Conservation (phyloP, 805 yeast species). For the Sugiyamaella qingdaonensis region DNA sequence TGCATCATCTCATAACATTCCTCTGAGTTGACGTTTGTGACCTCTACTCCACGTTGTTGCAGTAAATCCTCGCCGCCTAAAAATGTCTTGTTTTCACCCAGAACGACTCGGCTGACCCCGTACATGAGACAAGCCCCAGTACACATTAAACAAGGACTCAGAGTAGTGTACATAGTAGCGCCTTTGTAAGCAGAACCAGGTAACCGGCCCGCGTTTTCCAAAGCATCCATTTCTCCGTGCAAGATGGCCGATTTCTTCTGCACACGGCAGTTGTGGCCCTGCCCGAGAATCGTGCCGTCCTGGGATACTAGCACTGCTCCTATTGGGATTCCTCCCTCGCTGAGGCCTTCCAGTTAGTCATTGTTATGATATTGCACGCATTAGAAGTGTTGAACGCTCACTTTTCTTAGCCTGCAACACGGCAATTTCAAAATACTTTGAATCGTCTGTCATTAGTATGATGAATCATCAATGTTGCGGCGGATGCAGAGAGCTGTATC, state of each 20-base stretch:
- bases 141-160: conserved; percentile 95
- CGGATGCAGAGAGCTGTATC: no score
- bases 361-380: background rate
- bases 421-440: conserved; percentile 29
- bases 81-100: conserved; percentile 85
- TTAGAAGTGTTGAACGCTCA: conserved; percentile 6
- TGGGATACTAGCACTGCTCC: conserved; percentile 70
- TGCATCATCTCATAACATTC: conserved; percentile 59
- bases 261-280: conserved; percentile 87
- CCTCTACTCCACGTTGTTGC: conserved; percentile 54
- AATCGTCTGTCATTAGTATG: conserved; percentile 16
- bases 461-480: no score
- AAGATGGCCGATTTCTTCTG: conserved; percentile 80
- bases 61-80: conserved; percentile 80
- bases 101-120: conserved; percentile 79
- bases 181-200: conserved; percentile 73
- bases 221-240: conserved; percentile 88
- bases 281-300: conserved; percentile 78
- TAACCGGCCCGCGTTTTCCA: conserved; percentile 88
- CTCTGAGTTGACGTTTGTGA: conserved; percentile 31
- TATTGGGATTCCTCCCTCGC: conserved; percentile 90
- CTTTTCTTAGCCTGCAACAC: conserved; percentile 32
- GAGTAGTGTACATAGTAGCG: conserved; percentile 87
- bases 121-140: conserved; percentile 88
- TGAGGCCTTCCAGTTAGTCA: conserved; percentile 43